Evolutionary conservation across 2,329 filamentous ascomycete species (phyloP), one percentile per base, ranked within the genome.

Genomic region (Triangularia setosa): DNA sequence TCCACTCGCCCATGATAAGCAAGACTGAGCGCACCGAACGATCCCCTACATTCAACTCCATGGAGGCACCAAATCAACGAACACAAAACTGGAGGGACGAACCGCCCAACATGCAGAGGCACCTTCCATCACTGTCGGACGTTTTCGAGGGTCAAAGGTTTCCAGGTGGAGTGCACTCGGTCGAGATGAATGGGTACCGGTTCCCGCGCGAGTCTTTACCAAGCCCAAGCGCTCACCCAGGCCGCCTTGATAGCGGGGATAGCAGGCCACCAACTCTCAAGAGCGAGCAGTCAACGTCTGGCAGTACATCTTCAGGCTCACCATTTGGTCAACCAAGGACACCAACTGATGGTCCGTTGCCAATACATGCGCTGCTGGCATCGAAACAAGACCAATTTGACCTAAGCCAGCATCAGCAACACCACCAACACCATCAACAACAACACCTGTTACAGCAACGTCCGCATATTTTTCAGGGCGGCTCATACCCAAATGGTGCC

Each of bases 341-440:
- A 4, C 78, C 80, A 0, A 79, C 80, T 56, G 84, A 86, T 40
- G 79, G 81, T 0, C 76, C 81, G 1, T 69, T 86, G 11, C 83
- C 84, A 1, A 86, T 86, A 24, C 83, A 86, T 67, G 79, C 83
- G 0, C 75, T 87, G 0, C 73, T 86, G 21, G 79, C 79, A 2
- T 78, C 79, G 23, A 79, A 79, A 64, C 64, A 67, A 25, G 65
- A 64, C 24, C 61, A 61, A 0, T 69, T 65, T 27, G 67, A 69
- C 12, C 27, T 58, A 27, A 54, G 52, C 18, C 67, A 66, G 60
- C 65, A 14, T 28, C 55, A 58, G 24, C 33, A 58, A 8, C 56
- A 24, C 18, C 55, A 58, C 2, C 55, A 58, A 33, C 33, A 58
- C 3, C 56, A 24, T 9, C 55, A 58, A 2, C 55, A 58, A 33